Percentiles rank a stretch among this genome's conserved stretches.
Conservation (phyloP, 1,284 basidiomycete species). For the Cystobasidium sp. region DNA sequence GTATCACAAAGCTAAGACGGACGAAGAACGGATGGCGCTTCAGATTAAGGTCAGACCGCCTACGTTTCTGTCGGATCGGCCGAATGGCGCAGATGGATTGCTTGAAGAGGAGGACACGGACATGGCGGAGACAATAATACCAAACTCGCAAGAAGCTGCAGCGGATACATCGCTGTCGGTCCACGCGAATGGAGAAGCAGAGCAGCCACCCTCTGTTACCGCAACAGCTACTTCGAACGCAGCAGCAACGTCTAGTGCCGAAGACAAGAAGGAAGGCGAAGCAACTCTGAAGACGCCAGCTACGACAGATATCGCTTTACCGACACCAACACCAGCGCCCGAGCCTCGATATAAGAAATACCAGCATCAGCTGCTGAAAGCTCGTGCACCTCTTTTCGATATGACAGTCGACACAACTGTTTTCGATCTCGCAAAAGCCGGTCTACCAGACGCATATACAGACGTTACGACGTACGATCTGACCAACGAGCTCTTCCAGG, state of each 20-base stretch:
- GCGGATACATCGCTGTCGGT: constrained; percentile 1
- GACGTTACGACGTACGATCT: constrained; percentile 39
- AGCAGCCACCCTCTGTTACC: background rate
- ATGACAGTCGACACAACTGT: constrained; percentile 45
- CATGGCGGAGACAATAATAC: background rate
- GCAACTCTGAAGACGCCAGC: background rate
- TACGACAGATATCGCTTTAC: background rate
- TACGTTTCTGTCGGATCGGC: constrained; percentile 31
- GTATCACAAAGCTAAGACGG: constrained; percentile 76
- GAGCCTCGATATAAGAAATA: constrained; percentile 32
- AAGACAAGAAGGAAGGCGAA: constrained; percentile 3
- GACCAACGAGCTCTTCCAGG: constrained; percentile 59
- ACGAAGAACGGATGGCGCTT: constrained; percentile 70
- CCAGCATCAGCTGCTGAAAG: constrained; percentile 40
- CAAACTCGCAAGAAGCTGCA: constrained; percentile 8
- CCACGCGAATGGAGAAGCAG: constrained; percentile 26
- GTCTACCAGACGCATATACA: constrained; percentile 22
- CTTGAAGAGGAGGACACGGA: constrained; percentile 42
- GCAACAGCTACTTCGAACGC: background rate
- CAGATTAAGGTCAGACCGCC: constrained; percentile 54
- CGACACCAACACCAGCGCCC: background rate
- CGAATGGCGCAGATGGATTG: background rate
- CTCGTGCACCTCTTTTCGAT: constrained; percentile 51
- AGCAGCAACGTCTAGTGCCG: background rate
- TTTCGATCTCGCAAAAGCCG: constrained; percentile 36